Base-by-base conservation (phyloP, 2,329 filamentous ascomycete species). In the Pseudocercospora pini-densiflorae region DNA sequence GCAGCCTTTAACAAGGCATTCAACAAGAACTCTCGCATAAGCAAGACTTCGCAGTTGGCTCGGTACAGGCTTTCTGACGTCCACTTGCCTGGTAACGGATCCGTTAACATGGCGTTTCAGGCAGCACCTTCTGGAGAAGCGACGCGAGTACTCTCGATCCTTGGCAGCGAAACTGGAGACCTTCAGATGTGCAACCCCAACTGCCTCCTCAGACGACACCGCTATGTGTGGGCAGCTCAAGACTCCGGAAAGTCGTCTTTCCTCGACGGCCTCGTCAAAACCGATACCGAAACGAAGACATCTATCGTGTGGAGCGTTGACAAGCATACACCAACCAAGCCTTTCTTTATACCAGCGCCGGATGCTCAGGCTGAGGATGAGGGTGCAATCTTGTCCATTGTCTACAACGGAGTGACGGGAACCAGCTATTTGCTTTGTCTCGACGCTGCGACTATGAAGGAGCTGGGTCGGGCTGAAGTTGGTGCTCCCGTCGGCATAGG, bases 341-440 rank as follows among this genome's bases (percentile, higher is more conserved):
- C 89, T 0, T 87, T 92, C 43, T 92, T 92, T 68, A 81, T 92
- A 1, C 80, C 84, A 0, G 79, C 84, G 33, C 85, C 86, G 0
- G 76, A 80, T 12, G 80, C 77, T 1, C 72, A 72, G 2, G 83
- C 79, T 0, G 89, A 91, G 74, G 90, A 92, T 70, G 87, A 89
- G 62, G 89, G 89, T 0, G 84, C 88, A 0, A 63, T 91, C 23
- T 73, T 91, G 63, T 87, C 81, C 47, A 84, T 92, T 0, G 86
- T 92, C 5, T 80, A 92, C 1, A 87, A 92, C 73, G 88, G 89
- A 0, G 73, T 77, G 19, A 78, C 78, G 8, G 81, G 82, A 67
- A 85, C 70, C 68, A 91, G 89, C 68, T 92, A 91, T 75, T 77
- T 92, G 57, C 71, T 92, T 45, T 89, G 88, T 64, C 75, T 92